Evolutionary conservation across 805 yeast species (phyloP).

Genomic region (Candida yuanshanica): DNA sequence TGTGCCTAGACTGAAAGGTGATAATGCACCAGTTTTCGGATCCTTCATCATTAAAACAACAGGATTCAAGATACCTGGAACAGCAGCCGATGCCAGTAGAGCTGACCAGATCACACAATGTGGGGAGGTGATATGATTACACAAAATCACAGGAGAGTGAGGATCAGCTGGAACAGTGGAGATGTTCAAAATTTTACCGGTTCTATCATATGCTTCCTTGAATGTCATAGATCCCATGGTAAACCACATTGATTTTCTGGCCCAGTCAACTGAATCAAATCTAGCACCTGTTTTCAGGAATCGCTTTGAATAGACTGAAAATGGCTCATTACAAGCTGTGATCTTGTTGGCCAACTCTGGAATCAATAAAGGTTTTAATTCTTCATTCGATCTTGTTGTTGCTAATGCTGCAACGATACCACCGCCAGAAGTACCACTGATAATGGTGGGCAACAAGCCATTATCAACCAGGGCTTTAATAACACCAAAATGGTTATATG

Average conservation of each 20-base stretch:
- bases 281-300: slow-evolving; percentile 75
- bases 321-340: slow-evolving; percentile 64
- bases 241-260: slow-evolving; percentile 60
- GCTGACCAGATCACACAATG: slow-evolving; percentile 80
- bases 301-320: slow-evolving; percentile 54
- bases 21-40: slow-evolving; percentile 31
- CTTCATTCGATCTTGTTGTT: slow-evolving; percentile 65
- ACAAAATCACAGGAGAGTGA: slow-evolving; percentile 72
- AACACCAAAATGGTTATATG: slow-evolving; percentile 74
- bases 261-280: slow-evolving; percentile 73
- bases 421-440: slow-evolving; percentile 80
- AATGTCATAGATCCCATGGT: slow-evolving; percentile 70
- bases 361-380: slow-evolving; percentile 42
- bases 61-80: slow-evolving; percentile 77
- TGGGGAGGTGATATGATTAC: slow-evolving; percentile 74
- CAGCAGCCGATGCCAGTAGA: slow-evolving; percentile 72
- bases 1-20: slow-evolving; percentile 64
- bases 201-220: slow-evolving; percentile 58
- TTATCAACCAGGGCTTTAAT: slow-evolving; percentile 65
- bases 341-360: slow-evolving; percentile 60
- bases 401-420: slow-evolving; percentile 71
- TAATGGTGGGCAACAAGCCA: slow-evolving; percentile 58
- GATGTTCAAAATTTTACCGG: slow-evolving; percentile 67
- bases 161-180: slow-evolving; percentile 81
- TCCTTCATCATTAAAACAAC: slow-evolving; percentile 72